Conservation (phyloP, 768 basidiomycete genomes). For the Suillus alpinus region DNA sequence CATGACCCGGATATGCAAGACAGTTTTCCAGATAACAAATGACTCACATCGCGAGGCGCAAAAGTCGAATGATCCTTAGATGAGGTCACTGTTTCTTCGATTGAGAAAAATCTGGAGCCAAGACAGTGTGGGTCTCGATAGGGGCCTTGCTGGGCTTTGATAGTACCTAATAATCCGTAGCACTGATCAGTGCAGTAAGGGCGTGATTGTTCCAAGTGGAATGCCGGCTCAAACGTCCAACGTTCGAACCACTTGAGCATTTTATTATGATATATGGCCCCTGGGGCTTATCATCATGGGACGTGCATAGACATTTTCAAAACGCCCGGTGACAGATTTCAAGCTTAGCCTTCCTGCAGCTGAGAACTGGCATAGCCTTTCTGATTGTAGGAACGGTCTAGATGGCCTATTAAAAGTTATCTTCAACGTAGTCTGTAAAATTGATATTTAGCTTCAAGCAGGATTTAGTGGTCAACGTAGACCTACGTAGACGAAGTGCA, state of each 20-base stretch:
- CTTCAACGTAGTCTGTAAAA: not conserved
- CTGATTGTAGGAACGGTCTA: not conserved
- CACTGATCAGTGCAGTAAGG: no score
- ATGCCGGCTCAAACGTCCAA: not conserved
- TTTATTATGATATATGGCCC: not conserved
- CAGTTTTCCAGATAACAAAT: no score
- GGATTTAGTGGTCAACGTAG: not conserved
- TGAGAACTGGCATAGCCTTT: not conserved
- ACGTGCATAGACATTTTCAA: not conserved
- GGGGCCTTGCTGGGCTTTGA: not conserved
- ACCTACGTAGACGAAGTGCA: not conserved
- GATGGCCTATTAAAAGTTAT: not conserved
- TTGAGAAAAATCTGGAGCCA: no score
- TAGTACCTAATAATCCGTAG: not conserved
- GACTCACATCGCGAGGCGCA: not conserved
- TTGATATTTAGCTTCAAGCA: not conserved
- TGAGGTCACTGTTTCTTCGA: not conserved
- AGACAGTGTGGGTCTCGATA: not conserved
- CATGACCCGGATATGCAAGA: no score
- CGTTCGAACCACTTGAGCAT: not conserved
- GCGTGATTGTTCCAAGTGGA: not conserved
- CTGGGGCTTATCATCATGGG: not conserved
- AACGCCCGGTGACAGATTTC: not conserved
- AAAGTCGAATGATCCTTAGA: not conserved
- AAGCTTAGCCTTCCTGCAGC: not conserved